phyloP scores from a whole-genome alignment of 2,329 filamentous ascomycete species.

The Aureobasidium namibiae region DNA sequence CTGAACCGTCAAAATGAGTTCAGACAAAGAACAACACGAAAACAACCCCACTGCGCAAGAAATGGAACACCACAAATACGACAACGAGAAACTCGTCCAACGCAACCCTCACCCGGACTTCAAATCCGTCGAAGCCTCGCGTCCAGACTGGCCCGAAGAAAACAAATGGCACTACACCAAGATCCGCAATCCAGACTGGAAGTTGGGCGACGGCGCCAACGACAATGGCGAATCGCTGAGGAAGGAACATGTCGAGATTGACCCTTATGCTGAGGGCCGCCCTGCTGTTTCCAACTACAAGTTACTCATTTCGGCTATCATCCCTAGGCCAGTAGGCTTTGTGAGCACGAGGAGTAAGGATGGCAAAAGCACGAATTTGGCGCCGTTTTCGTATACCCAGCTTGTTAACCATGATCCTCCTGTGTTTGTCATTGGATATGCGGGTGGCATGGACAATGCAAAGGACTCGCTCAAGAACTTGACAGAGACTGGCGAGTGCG shows the following conservation, averaged over 20 bases:
- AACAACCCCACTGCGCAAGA: constrained; percentile 6
- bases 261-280: constrained; percentile 67
- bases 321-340: constrained; percentile 72
- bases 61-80: constrained; percentile 3
- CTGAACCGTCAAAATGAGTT: background rate
- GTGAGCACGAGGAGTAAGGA: constrained; percentile 52
- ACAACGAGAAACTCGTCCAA: constrained; percentile 37
- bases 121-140: constrained; percentile 59
- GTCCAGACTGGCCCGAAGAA: constrained; percentile 50
- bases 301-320: constrained; percentile 70
- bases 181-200: constrained; percentile 58
- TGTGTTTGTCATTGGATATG: constrained; percentile 61
- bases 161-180: constrained; percentile 50
- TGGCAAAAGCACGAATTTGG: constrained; percentile 63
- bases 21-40: constrained; percentile 7
- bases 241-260: constrained; percentile 64
- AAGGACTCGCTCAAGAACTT: constrained; percentile 79
- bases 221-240: constrained; percentile 39
- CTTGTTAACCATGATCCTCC: constrained; percentile 81
- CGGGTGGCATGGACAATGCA: constrained; percentile 47
- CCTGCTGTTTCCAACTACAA: constrained; percentile 75
- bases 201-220: constrained; percentile 58
- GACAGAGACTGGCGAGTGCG: constrained; percentile 60
- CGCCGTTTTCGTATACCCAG: constrained; percentile 82
- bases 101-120: constrained; percentile 69